Conservation (phyloP, 2,329 filamentous ascomycete genomes). For the Aspergillus calidoustus region DNA sequence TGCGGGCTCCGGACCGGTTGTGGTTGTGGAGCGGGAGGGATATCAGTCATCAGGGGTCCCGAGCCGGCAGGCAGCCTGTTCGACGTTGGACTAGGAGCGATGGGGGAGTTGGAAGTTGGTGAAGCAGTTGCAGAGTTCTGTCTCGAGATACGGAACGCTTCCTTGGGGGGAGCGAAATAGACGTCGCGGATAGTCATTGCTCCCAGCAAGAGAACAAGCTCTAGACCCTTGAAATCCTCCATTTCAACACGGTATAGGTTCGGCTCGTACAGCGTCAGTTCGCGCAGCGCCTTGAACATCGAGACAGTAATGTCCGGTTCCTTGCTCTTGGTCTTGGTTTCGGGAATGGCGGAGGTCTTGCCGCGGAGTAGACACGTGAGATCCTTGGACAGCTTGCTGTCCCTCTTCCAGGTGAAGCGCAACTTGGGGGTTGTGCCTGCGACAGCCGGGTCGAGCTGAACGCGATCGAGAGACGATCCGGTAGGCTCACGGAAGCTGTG, state of each 20-base stretch:
- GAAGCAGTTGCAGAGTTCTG: conserved; percentile 12
- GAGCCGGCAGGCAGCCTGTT: conserved; percentile 13
- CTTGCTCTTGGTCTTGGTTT: conserved; percentile 74
- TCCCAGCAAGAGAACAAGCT: conserved; percentile 73
- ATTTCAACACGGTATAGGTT: conserved; percentile 89
- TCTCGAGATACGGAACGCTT: conserved; percentile 73
- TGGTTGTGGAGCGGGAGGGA: conserved; percentile 6
- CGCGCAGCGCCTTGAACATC: conserved; percentile 75
- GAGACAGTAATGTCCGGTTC: conserved; percentile 97
- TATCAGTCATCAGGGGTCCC: conserved; percentile 11
- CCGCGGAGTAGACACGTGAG: conserved; percentile 88
- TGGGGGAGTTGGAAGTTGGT: conserved; percentile 12
- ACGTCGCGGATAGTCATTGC: conserved; percentile 66
- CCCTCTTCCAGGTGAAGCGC: conserved; percentile 86
- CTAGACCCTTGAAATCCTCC: conserved; percentile 90
- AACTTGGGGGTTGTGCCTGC: conserved; percentile 69
- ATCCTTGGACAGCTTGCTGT: conserved; percentile 83
- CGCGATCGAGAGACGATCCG: conserved; percentile 75
- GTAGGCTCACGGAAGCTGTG: conserved; percentile 82
- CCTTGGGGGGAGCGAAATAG: conserved; percentile 67
- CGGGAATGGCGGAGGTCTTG: conserved; percentile 65
- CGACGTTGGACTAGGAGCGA: conserved; percentile 28
- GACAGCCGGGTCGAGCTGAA: conserved; percentile 63
- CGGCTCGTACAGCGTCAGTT: conserved; percentile 89
- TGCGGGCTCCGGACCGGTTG: conserved; percentile 18